Evolutionary conservation across 306 rosid species (phyloP), one percentile per base, ranked within the genome.

Genomic region (Quercus aquifolioides): DNA sequence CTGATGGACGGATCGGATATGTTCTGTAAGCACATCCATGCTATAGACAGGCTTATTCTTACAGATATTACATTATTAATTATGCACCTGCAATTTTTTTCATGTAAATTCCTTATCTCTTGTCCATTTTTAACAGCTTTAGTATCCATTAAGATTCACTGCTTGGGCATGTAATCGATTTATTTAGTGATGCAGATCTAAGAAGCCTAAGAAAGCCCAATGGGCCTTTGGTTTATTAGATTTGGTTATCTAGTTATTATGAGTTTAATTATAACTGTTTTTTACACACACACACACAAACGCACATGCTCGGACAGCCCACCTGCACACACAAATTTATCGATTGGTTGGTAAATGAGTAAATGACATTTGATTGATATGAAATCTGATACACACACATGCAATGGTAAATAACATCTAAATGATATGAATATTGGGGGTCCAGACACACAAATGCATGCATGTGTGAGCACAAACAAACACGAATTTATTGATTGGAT

Each of bases 1-100:
- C 97, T 65, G 98, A 95, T 76, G 99, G 99, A 46, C 90, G 94
- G 76, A 88, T 95, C 28, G 99, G 96, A 84, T 92, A 95, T 87
- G 97, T 95, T 88, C 74, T 95, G 99, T 95, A 88, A 95, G 97
- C 81, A 79, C 82, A 69, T 78, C 31, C 33, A 41, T 35, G 11
- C 74, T 63, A 30, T 13, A 64, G 43, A 19, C 33, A 57, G 62
- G 71, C 43, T 6, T 52, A 63, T 52, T 69, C 52, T 10, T 49
- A 49, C 54, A 33, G 4, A 33, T 51, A 30, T 68, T 13, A 56
- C 72, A 18, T 54, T 74, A 62, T 77, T 41, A 73, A 62, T 76
- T 56, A 28, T 55, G 20, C 35, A 25, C 13, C 55, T 41, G 55
- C 31, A 23, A 21, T 15, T 64, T n/a, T 64, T 28, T 64, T 31